Conservation (phyloP, 2,329 filamentous ascomycete species). For the Aaosphaeria pasadenensis region DNA sequence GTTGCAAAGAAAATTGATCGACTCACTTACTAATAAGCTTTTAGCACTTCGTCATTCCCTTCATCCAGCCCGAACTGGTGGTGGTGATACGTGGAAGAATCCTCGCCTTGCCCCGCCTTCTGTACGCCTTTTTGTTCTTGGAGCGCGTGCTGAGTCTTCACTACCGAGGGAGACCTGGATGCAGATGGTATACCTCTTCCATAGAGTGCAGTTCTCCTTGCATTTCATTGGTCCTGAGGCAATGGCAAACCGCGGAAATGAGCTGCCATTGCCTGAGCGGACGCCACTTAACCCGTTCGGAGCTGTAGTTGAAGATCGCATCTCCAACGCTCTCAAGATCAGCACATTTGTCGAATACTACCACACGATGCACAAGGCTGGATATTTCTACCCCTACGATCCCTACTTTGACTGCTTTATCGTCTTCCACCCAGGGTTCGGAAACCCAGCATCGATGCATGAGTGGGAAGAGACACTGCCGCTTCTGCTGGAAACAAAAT, state of each 20-base stretch:
- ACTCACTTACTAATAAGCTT: constrained; percentile 8
- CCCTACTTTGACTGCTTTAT: constrained; percentile 98
- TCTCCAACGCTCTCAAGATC: constrained; percentile 90
- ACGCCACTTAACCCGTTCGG: constrained; percentile 88
- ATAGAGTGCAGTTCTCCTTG: constrained; percentile 83
- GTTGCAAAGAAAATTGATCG: constrained; percentile 27
- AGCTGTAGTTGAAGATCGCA: constrained; percentile 86
- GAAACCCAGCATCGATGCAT: constrained; percentile 87
- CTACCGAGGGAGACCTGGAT: constrained; percentile 92
- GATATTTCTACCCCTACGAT: constrained; percentile 90
- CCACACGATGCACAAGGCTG: constrained; percentile 89
- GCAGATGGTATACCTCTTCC: constrained; percentile 92
- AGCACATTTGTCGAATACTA: constrained; percentile 98
- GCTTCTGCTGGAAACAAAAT: constrained; percentile 88
- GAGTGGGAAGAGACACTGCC: constrained; percentile 94
- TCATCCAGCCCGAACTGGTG: constrained; percentile 79
- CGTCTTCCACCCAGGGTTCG: constrained; percentile 93
- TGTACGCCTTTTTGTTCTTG: constrained; percentile 87
- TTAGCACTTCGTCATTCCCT: constrained; percentile 87
- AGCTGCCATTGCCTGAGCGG: constrained; percentile 85
- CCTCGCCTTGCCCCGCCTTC: constrained; percentile 82
- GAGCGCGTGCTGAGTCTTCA: constrained; percentile 95
- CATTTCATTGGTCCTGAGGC: constrained; percentile 95
- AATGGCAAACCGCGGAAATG: constrained; percentile 89
- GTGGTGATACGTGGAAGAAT: constrained; percentile 70